These are phyloP conservation scores for Brasenia schreberi DNA, from an alignment of 164 flowering plant genomes.

Conservation along the genomic window DNA sequence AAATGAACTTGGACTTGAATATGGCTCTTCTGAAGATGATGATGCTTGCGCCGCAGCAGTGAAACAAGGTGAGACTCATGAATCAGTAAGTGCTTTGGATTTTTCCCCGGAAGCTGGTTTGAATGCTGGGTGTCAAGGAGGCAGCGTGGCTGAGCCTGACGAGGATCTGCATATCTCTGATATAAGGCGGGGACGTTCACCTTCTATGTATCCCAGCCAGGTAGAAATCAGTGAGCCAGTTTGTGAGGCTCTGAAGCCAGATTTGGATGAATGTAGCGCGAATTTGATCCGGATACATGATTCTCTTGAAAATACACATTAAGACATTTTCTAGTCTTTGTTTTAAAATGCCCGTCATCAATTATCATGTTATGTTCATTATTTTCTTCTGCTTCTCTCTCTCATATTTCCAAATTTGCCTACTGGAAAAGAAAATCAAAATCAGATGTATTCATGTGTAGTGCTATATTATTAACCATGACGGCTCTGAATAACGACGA, in stretches of 20 bases:
- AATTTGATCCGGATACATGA: slow-evolving; percentile 83
- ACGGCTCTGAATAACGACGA: too few relatives aligned
- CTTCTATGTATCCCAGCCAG: background rate
- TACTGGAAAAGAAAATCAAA: too few relatives aligned
- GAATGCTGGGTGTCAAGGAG: slow-evolving; percentile 21
- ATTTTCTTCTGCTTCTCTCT: too few relatives aligned
- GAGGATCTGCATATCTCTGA: background rate
- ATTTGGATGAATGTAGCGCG: slow-evolving; percentile 50
- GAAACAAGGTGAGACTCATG: background rate
- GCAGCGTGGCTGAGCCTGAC: background rate
- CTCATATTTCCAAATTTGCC: too few relatives aligned
- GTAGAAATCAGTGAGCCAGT: background rate
- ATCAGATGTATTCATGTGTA: too few relatives aligned
- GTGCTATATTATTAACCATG: too few relatives aligned
- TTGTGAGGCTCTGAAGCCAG: slow-evolving; percentile 42
- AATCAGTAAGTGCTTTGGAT: background rate
- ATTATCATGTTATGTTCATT: too few relatives aligned
- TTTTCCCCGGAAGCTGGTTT: slow-evolving; percentile 17
- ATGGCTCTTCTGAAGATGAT: slow-evolving; percentile 2
- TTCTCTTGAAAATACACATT: slow-evolving; percentile 96
- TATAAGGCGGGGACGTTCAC: background rate
- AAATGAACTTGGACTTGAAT: background rate
- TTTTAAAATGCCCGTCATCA: too few relatives aligned
- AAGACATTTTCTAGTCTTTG: slow-evolving; percentile 43
- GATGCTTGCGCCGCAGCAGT: slow-evolving; percentile 1